These are phyloP conservation scores for Dictyostelium citrinum DNA, from an alignment of 78 protist genomes.

Conservation along the genomic window DNA sequence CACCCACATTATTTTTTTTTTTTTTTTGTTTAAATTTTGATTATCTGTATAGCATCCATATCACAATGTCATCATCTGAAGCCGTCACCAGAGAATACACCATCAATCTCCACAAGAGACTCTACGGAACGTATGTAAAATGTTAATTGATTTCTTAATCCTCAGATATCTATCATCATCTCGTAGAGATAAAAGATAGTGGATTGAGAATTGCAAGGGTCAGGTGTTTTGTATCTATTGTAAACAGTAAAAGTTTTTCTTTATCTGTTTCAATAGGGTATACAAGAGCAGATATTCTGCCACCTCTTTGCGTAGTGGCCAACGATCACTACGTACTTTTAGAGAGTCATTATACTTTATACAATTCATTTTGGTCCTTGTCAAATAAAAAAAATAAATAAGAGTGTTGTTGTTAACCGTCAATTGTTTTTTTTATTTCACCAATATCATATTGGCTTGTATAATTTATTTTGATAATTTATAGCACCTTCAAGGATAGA, in stretches of 20 bases:
- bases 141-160: not conserved
- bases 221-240: constrained; percentile 10
- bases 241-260: not conserved
- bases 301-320: not conserved
- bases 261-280: not conserved
- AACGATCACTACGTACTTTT: not conserved
- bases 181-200: not conserved
- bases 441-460: no score
- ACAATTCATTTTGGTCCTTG: not conserved
- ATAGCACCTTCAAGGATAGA: constrained; percentile 93
- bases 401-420: not conserved
- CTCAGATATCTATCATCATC: not conserved
- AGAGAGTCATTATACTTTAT: not conserved
- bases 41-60: constrained; percentile 19
- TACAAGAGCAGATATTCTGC: constrained; percentile 8
- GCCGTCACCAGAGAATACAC: constrained; percentile 92
- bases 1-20: not conserved
- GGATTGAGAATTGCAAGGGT: not conserved
- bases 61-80: constrained; percentile 25
- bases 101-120: constrained; percentile 90
- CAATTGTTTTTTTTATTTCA: not conserved
- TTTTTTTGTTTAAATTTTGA: not conserved
- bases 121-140: constrained; percentile 85
- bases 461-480: no score
- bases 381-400: not conserved